Conservation (phyloP, 2,329 filamentous ascomycete genomes). For the Cercospora zeae-maydis region DNA sequence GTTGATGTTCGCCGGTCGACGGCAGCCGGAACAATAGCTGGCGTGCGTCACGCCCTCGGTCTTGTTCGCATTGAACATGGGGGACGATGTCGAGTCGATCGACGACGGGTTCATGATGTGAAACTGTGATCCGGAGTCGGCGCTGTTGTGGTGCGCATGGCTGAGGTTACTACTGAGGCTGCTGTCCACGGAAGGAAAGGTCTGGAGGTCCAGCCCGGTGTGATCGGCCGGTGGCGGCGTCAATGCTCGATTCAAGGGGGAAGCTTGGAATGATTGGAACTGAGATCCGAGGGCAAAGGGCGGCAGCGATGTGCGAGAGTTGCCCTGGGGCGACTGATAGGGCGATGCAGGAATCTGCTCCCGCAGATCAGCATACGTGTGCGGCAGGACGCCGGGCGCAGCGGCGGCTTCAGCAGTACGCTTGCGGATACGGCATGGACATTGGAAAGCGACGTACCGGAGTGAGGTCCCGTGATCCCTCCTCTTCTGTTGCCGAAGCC, state of each 20-base stretch:
- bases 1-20: constrained; percentile 69
- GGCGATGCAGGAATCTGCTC: constrained; percentile 48
- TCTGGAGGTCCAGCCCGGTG: constrained; percentile 51
- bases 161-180: constrained; percentile 38
- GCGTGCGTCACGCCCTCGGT: constrained; percentile 9
- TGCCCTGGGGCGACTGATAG: constrained; percentile 50
- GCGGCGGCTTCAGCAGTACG: constrained; percentile 1
- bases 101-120: constrained; percentile 51
- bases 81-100: constrained; percentile 53
- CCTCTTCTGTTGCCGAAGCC: constrained; percentile 87
- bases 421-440: constrained; percentile 6
- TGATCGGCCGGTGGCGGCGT: constrained; percentile 65
- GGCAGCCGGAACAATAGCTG: constrained; percentile 84
- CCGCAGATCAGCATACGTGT: constrained; percentile 9
- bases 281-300: constrained; percentile 50
- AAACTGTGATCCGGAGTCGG: constrained; percentile 62
- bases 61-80: constrained; percentile 40
- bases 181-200: constrained; percentile 87
- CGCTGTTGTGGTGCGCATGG: constrained; percentile 34
- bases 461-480: constrained; percentile 76
- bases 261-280: constrained; percentile 73
- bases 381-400: not conserved
- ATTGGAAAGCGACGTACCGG: constrained; percentile 59
- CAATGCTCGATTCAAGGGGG: constrained; percentile 82
- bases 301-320: constrained; percentile 59